These are phyloP conservation scores for Ambrosiella beaveri DNA, from an alignment of 2,329 filamentous ascomycete species.

Conservation along the genomic window DNA sequence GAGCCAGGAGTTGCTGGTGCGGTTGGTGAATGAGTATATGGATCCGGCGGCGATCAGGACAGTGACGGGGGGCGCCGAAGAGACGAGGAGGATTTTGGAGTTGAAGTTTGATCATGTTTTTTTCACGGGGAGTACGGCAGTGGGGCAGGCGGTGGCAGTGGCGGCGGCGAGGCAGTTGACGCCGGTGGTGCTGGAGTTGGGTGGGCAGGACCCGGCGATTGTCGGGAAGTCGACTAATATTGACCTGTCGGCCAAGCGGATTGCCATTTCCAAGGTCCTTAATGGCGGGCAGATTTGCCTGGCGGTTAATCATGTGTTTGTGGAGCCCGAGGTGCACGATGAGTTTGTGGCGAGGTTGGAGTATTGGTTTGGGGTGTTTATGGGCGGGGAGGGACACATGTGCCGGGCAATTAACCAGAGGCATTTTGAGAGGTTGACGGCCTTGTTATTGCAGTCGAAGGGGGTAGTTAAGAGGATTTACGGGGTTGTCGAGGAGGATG, in stretches of 20 bases:
- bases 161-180: conserved; percentile 30
- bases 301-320: conserved; percentile 27
- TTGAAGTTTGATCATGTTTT: conserved; percentile 28
- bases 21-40: conserved; percentile 26
- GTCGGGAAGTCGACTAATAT: conserved; percentile 25
- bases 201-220: conserved; percentile 28
- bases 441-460: conserved; percentile 20
- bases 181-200: conserved; percentile 26
- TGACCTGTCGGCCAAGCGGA: conserved; percentile 25
- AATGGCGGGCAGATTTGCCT: conserved; percentile 23
- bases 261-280: conserved; percentile 25
- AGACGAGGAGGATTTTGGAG: conserved; percentile 22
- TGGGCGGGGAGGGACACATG: conserved; percentile 16
- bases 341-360: conserved; percentile 21
- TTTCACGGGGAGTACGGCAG: conserved; percentile 25
- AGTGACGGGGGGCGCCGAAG: conserved; percentile 20
- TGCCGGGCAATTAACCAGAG: conserved; percentile 25
- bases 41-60: conserved; percentile 23
- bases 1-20: conserved; percentile 22
- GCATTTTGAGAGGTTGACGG: conserved; percentile 25
- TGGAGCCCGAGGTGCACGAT: conserved; percentile 23
- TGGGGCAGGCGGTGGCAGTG: conserved; percentile 22
- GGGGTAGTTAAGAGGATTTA: conserved; percentile 19
- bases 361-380: conserved; percentile 21
- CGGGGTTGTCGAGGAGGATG: conserved; percentile 18